phyloP scores from a whole-genome alignment of 108 stramenopile species.

The Cyclotella atomus region DNA sequence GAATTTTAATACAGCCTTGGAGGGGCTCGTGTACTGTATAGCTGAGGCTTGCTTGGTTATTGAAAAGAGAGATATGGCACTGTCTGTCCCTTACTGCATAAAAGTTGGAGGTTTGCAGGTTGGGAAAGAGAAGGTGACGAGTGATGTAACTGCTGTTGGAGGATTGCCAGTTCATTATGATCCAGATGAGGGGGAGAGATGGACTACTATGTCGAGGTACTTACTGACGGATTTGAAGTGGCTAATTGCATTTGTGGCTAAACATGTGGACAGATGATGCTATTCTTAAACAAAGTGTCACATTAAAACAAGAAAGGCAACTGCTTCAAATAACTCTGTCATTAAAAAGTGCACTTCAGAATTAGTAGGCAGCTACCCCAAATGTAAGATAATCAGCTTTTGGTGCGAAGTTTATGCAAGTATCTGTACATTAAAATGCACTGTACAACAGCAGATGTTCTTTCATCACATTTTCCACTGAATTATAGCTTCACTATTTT shows the following conservation, averaged over 20 bases:
- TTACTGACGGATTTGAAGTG: conserved; percentile 82
- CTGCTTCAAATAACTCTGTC: too few relatives aligned
- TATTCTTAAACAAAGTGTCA: too few relatives aligned
- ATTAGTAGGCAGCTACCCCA: too few relatives aligned
- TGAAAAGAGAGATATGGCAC: conserved; percentile 68
- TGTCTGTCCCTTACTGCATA: conserved; percentile 70
- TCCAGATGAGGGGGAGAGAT: conserved; percentile 59
- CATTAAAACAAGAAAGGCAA: too few relatives aligned
- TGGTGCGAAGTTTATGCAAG: too few relatives aligned
- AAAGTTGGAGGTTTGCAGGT: conserved; percentile 42
- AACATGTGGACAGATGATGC: conserved; percentile 57
- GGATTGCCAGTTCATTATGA: conserved; percentile 60
- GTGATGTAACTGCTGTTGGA: conserved; percentile 55
- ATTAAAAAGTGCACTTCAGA: too few relatives aligned
- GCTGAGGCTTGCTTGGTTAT: conserved; percentile 55
- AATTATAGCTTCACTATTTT: too few relatives aligned
- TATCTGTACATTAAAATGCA: too few relatives aligned
- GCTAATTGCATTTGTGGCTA: conserved; percentile 61
- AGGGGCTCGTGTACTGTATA: conserved; percentile 68
- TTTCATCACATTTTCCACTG: too few relatives aligned
- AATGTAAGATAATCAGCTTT: too few relatives aligned
- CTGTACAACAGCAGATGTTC: too few relatives aligned
- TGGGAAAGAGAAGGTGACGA: conserved; percentile 22
- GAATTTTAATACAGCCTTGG: conserved; percentile 79
- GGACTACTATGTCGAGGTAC: conserved; percentile 84